phyloP scores from a whole-genome alignment of 148 eudicot species.

The Chenopodium album region DNA sequence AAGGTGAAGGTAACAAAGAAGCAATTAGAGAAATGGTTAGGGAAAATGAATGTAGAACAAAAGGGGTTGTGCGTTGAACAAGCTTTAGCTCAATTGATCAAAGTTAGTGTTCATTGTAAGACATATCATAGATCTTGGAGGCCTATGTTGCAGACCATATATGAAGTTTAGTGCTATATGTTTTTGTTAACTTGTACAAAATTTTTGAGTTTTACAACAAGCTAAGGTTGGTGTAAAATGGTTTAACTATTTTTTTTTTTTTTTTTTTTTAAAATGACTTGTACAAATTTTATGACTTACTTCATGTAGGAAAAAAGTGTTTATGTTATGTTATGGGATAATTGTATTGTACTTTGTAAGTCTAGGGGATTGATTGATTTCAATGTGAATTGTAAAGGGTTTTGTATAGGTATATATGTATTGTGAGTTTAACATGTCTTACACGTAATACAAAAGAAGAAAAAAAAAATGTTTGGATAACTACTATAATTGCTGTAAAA shows the following conservation, averaged over 20 bases:
- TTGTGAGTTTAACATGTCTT: no score
- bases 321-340: no score
- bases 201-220: no score
- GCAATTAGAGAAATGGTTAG: slow-evolving; percentile 36
- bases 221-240: not conserved
- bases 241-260: not conserved
- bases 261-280: not conserved
- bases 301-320: no score
- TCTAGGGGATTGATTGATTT: no score
- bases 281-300: not conserved
- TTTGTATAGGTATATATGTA: no score
- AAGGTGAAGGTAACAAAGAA: slow-evolving; percentile 47
- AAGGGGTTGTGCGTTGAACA: slow-evolving; percentile 37
- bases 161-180: slow-evolving; percentile 28
- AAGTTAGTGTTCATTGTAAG: slow-evolving; percentile 30
- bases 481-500: no score
- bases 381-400: no score
- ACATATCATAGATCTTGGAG: slow-evolving; percentile 49
- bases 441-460: no score
- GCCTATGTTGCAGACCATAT: slow-evolving; percentile 55
- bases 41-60: slow-evolving; percentile 14
- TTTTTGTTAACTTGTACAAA: not conserved
- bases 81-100: slow-evolving; percentile 38
- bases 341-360: no score
- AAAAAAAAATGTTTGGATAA: no score